phyloP scores from a whole-genome alignment of 352 stramenopile genomes.

The Phytophthora tubulina region DNA sequence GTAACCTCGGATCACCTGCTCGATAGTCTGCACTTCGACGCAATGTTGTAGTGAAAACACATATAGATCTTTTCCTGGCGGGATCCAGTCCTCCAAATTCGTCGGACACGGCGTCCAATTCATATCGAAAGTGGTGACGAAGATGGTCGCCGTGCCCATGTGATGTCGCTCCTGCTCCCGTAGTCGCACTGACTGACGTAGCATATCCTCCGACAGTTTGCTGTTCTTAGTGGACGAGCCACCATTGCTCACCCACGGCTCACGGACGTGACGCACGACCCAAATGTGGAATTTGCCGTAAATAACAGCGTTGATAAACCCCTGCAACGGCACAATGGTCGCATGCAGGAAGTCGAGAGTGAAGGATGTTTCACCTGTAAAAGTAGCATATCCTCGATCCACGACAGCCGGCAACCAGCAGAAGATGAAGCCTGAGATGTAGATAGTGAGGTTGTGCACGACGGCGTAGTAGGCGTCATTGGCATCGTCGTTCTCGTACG shows the following conservation, averaged over 20 bases:
- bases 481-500: constrained; percentile 80
- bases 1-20: constrained; percentile 76
- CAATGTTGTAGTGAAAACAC: constrained; percentile 87
- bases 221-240: constrained; percentile 48
- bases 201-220: constrained; percentile 57
- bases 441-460: constrained; percentile 86
- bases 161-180: constrained; percentile 64
- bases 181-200: constrained; percentile 44
- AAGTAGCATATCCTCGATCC: constrained; percentile 70
- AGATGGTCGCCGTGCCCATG: constrained; percentile 78
- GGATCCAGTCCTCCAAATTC: constrained; percentile 84
- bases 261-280: constrained; percentile 70
- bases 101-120: constrained; percentile 71
- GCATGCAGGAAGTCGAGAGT: constrained; percentile 76
- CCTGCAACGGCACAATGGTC: constrained; percentile 82
- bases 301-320: constrained; percentile 88
- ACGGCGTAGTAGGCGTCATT: constrained; percentile 83
- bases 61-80: constrained; percentile 78
- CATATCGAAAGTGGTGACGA: constrained; percentile 88
- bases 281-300: constrained; percentile 90
- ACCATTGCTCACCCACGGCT: constrained; percentile 44
- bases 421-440: constrained; percentile 84
- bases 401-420: constrained; percentile 79
- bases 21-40: constrained; percentile 66
- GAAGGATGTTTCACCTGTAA: constrained; percentile 67